Evolutionary conservation across 2,329 filamentous ascomycete genomes (phyloP), one percentile per base, ranked within the genome.

Genomic region (Hypoxylon sp.): DNA sequence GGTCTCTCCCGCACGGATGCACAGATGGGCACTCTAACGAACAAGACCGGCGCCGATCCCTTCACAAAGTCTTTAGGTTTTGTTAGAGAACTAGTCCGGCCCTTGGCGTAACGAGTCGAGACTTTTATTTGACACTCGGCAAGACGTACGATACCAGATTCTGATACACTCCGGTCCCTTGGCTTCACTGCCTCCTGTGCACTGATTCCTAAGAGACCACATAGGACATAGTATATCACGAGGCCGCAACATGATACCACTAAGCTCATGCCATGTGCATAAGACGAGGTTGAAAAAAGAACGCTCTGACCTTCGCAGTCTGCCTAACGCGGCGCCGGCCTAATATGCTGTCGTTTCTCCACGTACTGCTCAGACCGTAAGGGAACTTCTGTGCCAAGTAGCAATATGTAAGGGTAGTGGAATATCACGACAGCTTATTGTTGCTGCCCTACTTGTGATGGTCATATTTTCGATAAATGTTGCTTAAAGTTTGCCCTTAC

Each of bases 121-220:
- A 27, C 38, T 23, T 31, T 23, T 18, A 54, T 45, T 17, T 35
- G 21, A 37, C 9, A 18, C 18, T 13, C 31, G 17, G 13, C 26
- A 31, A 23, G 41, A 41, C 45, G 18, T 40, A 45, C 42, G 26
- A 21, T 18, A 23, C 27, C 27, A 33, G 21, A 11, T 21, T 50
- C 33, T 33, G 55, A 50, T 46, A 50, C 55, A 17, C 26, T 42
- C 47, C 41, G 13, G 55, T 29, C 27, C 47, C 50, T 55, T 59
- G 50, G 50, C 55, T 43, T 54, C 35, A 26, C 38, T 33, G 40
- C 42, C 37, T 48, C 49, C 27, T 27, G 7, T 35, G 4, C 9
- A 38, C 31, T 48, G 21, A 3, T 49, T 24, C 31, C n/a, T 27
- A 24, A 20, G 3, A 18, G 15, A 17, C 26, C 18, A 20, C 3